Evolutionary conservation across 345 rosid species (phyloP).

Genomic region (Citrus trifoliata): DNA sequence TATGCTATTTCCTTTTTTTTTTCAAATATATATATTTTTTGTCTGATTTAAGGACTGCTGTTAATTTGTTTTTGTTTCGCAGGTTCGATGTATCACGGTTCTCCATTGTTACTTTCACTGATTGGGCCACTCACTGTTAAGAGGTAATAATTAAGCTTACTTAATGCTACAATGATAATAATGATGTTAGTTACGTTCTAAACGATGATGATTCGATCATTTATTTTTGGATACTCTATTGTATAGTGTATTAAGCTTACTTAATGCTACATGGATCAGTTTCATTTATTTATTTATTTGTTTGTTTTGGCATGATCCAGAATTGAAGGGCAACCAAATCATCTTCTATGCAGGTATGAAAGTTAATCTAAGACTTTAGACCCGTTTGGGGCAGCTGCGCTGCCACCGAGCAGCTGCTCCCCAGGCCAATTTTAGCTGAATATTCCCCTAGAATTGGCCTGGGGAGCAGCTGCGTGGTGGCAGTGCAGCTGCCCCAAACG

Average conservation of each 20-base stretch:
- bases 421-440: too few relatives aligned
- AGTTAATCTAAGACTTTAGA: not conserved
- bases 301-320: slow-evolving; percentile 37
- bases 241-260: not conserved
- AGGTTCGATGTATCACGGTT: slow-evolving; percentile 99
- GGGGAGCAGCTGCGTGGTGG: too few relatives aligned
- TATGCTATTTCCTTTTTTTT: not conserved
- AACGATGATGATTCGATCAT: not conserved
- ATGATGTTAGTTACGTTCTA: not conserved
- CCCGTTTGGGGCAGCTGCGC: too few relatives aligned
- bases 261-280: not conserved
- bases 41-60: not conserved
- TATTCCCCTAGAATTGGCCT: too few relatives aligned
- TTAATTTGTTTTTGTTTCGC: slow-evolving; percentile 9
- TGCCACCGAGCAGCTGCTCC: too few relatives aligned
- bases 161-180: not conserved
- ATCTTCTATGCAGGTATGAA: slow-evolving; percentile 66
- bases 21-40: not conserved
- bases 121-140: slow-evolving; percentile 78
- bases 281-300: not conserved
- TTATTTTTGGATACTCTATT: not conserved
- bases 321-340: slow-evolving; percentile 71
- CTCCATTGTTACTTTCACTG: slow-evolving; percentile 75
- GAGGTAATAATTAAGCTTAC: slow-evolving; percentile 36
- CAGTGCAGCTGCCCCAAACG: too few relatives aligned